phyloP scores from a whole-genome alignment of 371 early-diverging fungal genomes.

The Cokeromyces recurvatus region DNA sequence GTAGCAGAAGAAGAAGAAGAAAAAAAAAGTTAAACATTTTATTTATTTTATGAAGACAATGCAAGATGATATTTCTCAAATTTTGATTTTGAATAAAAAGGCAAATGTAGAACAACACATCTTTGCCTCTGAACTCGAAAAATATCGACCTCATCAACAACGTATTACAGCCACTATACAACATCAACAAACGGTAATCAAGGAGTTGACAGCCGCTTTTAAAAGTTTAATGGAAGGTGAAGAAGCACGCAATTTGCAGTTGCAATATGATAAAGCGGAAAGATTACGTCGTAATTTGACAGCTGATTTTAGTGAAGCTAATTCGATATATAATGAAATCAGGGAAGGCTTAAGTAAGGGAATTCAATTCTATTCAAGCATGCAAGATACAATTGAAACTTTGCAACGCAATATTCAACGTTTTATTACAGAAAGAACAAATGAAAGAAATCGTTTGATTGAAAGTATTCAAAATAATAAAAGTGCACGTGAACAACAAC shows the following conservation, averaged over 20 bases:
- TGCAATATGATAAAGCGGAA: conserved; percentile 65
- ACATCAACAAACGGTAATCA: conserved; percentile 71
- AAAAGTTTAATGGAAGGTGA: conserved; percentile 72
- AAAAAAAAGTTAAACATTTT: background rate
- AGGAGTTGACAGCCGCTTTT: conserved; percentile 71
- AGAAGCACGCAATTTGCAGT: conserved; percentile 62
- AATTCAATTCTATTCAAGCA: conserved; percentile 73
- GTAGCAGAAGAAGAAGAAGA: background rate
- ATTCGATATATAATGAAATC: conserved; percentile 51
- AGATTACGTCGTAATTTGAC: conserved; percentile 52
- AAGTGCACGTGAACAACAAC: conserved; percentile 65
- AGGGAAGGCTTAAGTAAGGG: conserved; percentile 72
- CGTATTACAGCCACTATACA: conserved; percentile 72
- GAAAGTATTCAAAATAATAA: conserved; percentile 54
- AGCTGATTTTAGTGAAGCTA: conserved; percentile 57
- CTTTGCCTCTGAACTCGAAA: conserved; percentile 86
- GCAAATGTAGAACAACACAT: conserved; percentile 77
- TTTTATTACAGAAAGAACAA: conserved; percentile 62
- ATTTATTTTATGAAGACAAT: conserved; percentile 46
- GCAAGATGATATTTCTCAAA: conserved; percentile 85
- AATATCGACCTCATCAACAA: conserved; percentile 77
- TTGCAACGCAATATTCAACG: conserved; percentile 58
- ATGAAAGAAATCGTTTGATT: conserved; percentile 64
- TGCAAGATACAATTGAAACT: conserved; percentile 61
- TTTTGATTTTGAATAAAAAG: conserved; percentile 80